A percentile compares a stretch with the other conserved stretches of the same genome.
Evolutionary conservation across 1,284 basidiomycete species (phyloP).

Genomic region (Wallemia ichthyophaga): DNA sequence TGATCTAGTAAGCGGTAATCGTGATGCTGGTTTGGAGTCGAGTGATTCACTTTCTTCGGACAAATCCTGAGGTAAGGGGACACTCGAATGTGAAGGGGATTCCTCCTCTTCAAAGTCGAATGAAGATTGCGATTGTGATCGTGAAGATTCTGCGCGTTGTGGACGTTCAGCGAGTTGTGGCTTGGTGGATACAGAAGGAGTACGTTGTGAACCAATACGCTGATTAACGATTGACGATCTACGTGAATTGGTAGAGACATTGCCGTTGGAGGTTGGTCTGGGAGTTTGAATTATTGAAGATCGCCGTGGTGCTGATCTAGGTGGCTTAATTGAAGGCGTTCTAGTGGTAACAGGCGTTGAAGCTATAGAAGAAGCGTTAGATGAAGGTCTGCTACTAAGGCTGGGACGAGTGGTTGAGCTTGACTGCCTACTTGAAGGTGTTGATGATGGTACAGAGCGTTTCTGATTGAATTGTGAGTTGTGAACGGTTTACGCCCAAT

Average conservation of each 20-base stretch:
- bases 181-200: neutral
- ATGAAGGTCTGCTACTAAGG: neutral
- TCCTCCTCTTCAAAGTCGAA: neutral
- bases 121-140: neutral
- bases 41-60: neutral
- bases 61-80: neutral
- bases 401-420: neutral
- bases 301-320: neutral
- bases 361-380: neutral
- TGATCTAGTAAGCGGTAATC: neutral
- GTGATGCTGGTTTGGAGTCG: neutral
- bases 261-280: neutral
- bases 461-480: conserved; percentile 3
- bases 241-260: neutral
- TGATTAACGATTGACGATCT: neutral
- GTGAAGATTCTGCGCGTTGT: neutral
- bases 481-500: neutral
- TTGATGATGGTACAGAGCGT: neutral
- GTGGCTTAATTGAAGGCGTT: neutral
- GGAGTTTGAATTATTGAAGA: neutral
- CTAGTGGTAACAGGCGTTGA: neutral
- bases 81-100: neutral
- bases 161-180: neutral
- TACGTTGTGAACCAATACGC: neutral
- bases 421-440: conserved; percentile 1